Evolutionary conservation across 2,329 filamentous ascomycete species (phyloP).

Genomic region (Amesomyces nigricolor): DNA sequence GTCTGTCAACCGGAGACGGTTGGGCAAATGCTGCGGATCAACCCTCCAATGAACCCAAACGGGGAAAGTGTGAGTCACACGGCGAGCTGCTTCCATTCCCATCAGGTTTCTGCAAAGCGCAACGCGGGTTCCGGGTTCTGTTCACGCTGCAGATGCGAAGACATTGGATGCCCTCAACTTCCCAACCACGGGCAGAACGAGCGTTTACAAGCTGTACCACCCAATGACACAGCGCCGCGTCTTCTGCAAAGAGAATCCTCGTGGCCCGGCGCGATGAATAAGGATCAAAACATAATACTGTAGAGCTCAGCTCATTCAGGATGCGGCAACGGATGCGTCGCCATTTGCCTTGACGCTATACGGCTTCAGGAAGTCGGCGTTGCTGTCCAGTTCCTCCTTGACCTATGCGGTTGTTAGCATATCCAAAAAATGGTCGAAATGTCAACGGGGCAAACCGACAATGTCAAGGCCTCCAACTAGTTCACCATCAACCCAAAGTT

Average conservation of each 20-base stretch:
- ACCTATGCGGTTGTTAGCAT: constrained; percentile 50
- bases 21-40: constrained; percentile 1
- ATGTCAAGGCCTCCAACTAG: constrained; percentile 93
- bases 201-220: too few species aligned
- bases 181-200: not conserved
- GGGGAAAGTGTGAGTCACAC: constrained; percentile 4
- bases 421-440: not conserved
- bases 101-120: not conserved
- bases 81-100: not conserved
- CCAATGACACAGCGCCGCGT: too few species aligned
- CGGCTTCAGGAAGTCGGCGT: constrained; percentile 74
- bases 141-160: too few species aligned
- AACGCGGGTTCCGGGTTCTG: not conserved
- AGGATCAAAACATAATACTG: too few species aligned
- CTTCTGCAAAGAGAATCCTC: too few species aligned
- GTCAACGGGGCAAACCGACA: constrained; percentile 50
- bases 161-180: not conserved
- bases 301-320: constrained; percentile 6
- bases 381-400: constrained; percentile 84
- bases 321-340: constrained; percentile 34
- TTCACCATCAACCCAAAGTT: constrained; percentile 87
- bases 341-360: constrained; percentile 53
- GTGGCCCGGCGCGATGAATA: too few species aligned
- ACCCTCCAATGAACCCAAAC: not conserved
- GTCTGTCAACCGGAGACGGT: too few species aligned